phyloP scores from a whole-genome alignment of 768 basidiomycete species.

The Psilocybe tampanensis region DNA sequence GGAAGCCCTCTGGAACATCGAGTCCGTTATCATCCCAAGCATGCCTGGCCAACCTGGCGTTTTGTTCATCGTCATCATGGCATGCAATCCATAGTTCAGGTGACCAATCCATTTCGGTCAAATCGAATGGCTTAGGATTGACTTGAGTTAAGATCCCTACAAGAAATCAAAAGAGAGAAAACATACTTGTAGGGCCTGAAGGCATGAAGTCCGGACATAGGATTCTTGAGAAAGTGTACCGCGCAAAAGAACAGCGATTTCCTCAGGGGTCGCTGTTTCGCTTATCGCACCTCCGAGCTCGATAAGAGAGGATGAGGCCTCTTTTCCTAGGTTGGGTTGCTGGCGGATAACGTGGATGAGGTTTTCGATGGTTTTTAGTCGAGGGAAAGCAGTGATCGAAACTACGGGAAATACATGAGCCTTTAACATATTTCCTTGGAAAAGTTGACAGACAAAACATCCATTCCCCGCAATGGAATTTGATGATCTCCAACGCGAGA shows the following conservation, averaged over 20 bases:
- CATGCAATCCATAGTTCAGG: slow-evolving; percentile 85
- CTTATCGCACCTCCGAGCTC: slow-evolving; percentile 83
- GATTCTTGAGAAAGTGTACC: slow-evolving; percentile 87
- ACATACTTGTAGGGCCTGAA: slow-evolving; percentile 86
- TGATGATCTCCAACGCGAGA: slow-evolving; percentile 68
- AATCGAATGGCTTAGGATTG: slow-evolving; percentile 75
- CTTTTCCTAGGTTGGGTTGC: slow-evolving; percentile 83
- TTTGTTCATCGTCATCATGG: slow-evolving; percentile 88
- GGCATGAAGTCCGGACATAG: slow-evolving; percentile 82
- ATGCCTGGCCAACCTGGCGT: slow-evolving; percentile 74
- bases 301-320: slow-evolving; percentile 78
- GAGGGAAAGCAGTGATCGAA: slow-evolving; percentile 71
- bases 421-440: not conserved
- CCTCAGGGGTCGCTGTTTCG: slow-evolving; percentile 58
- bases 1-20: slow-evolving; percentile 73
- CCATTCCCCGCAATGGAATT: slow-evolving; percentile 78
- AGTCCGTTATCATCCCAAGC: slow-evolving; percentile 97
- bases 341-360: slow-evolving; percentile 73
- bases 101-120: slow-evolving; percentile 94
- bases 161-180: not conserved
- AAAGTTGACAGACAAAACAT: slow-evolving; percentile 26
- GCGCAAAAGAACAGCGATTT: slow-evolving; percentile 64
- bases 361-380: slow-evolving; percentile 64
- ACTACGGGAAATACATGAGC: slow-evolving; percentile 44
- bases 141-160: not conserved